Base-by-base conservation (phyloP, 768 basidiomycete species). In the Mrakia frigida region DNA sequence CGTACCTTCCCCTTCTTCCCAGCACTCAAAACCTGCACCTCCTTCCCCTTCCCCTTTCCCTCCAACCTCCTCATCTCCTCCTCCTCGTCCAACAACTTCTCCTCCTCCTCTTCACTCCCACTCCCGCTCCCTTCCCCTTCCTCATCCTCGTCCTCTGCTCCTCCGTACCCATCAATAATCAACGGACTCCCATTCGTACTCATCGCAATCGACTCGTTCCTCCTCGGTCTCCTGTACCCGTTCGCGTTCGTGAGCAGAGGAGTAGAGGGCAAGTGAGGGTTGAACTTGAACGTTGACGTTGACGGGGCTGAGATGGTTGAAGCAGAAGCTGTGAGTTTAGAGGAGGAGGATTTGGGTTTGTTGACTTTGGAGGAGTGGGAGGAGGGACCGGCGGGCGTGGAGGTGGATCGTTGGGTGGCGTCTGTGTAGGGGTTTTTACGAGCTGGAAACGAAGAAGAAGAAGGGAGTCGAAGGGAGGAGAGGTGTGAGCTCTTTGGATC, bases 131-230 rank as follows among this genome's bases (percentile, higher is more conserved):
- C 74, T 6, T 31, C 39, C 9, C 67, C 74, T 41, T 46, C 74
- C 11, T 23, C 70, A 1, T 53, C 70, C 41, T 71, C 75, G 9
- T 39, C 63, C 5, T 39, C 76, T 11, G n/a, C 53, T 11, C 6
- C 68, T 6, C 9, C 74, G 5, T 5, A 31, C 21, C 31, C 70
- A 52, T 16, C 23, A 50, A 77, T 33, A 11, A 61, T 35, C 11
- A 77, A 31, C 43, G 76, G 76, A 52, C 70, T 72, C 7, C 76
- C 76, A 35, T 77, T 77, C 18, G 70, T 59, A n/a, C 56, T 61
- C 70, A 77, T 60, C n/a, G 59, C 70, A 18, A 77, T 65, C 3
- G 53, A 61, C 63, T 77, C 76, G 52, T 61, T 52, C 50, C 65
- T 41, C 31, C 70, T 46, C 46, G 60, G 76, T 18, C 56, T n/a